Percentiles rank a stretch among this genome's conserved stretches.
Conservation (phyloP, 2,329 filamentous ascomycete species). For the Drechslerella stenobrocha region DNA sequence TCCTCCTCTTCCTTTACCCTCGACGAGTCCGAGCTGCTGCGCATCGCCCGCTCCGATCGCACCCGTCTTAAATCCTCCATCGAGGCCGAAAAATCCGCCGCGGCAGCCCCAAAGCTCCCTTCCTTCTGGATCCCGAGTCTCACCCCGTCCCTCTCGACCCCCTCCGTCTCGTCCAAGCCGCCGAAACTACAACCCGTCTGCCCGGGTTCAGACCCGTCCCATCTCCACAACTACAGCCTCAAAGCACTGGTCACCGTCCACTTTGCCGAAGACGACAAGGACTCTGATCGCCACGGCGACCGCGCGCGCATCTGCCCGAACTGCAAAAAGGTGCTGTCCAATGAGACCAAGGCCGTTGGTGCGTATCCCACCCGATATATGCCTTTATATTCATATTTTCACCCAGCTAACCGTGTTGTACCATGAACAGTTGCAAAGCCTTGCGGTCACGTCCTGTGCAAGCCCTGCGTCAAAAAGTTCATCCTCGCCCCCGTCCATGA, state of each 20-base stretch:
- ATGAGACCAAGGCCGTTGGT: conserved; percentile 76
- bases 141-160: conserved; percentile 67
- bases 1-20: conserved; percentile 61
- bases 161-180: conserved; percentile 64
- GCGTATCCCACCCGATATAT: conserved; percentile 50
- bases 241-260: conserved; percentile 74
- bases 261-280: conserved; percentile 72
- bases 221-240: conserved; percentile 74
- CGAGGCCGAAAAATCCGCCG: conserved; percentile 68
- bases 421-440: conserved; percentile 69
- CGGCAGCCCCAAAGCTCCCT: conserved; percentile 60
- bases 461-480: conserved; percentile 80
- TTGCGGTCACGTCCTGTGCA: conserved; percentile 89
- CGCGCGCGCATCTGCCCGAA: conserved; percentile 71
- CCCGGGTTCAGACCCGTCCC: conserved; percentile 69
- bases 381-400: background rate
- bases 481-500: conserved; percentile 63
- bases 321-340: conserved; percentile 80
- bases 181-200: conserved; percentile 72
- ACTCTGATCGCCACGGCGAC: conserved; percentile 59
- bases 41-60: conserved; percentile 71
- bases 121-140: conserved; percentile 93
- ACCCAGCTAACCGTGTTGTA: too few relatives aligned
- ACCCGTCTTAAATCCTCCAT: conserved; percentile 70
- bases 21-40: conserved; percentile 73